These are phyloP conservation scores for Penicillium concentricum DNA, from an alignment of 2,329 filamentous ascomycete genomes.

Conservation along the genomic window DNA sequence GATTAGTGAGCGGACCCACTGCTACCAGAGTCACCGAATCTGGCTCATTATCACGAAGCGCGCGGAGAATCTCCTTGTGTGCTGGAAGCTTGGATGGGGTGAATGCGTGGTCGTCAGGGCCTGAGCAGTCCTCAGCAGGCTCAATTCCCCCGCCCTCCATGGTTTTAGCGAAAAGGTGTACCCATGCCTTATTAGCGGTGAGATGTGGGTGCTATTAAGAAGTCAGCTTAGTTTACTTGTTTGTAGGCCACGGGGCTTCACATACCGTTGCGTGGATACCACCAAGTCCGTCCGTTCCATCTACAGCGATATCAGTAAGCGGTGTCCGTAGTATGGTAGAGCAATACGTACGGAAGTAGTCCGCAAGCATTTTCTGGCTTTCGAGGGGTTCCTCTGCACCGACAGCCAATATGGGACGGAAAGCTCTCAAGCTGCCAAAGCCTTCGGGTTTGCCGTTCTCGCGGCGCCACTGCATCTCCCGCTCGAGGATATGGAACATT, in stretches of 20 bases:
- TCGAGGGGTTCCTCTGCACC: conserved; percentile 83
- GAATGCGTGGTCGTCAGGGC: conserved; percentile 57
- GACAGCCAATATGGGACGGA: conserved; percentile 80
- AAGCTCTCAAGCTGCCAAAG: conserved; percentile 69
- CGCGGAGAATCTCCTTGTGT: conserved; percentile 83
- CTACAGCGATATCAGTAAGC: conserved; percentile 42
- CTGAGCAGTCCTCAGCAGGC: conserved; percentile 35
- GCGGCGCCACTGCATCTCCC: conserved; percentile 81
- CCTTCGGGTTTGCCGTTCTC: conserved; percentile 65
- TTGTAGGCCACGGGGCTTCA: not conserved
- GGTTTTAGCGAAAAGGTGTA: conserved; percentile 60
- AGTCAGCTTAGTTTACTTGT: not conserved
- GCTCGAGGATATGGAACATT: conserved; percentile 87
- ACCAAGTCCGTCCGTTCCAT: conserved; percentile 74
- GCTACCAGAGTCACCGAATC: conserved; percentile 88
- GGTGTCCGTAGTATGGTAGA: not conserved
- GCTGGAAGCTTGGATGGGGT: conserved; percentile 70
- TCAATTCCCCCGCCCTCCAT: conserved; percentile 49
- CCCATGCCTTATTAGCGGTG: conserved; percentile 72
- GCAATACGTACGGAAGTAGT: conserved; percentile 75
- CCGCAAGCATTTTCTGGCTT: conserved; percentile 74
- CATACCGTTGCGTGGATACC: conserved; percentile 62
- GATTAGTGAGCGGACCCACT: conserved; percentile 88
- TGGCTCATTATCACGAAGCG: conserved; percentile 76
- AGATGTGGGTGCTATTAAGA: conserved; percentile 65